Base-by-base conservation (phyloP, 2,329 filamentous ascomycete genomes). In the Fusarium tanahbumbuense region DNA sequence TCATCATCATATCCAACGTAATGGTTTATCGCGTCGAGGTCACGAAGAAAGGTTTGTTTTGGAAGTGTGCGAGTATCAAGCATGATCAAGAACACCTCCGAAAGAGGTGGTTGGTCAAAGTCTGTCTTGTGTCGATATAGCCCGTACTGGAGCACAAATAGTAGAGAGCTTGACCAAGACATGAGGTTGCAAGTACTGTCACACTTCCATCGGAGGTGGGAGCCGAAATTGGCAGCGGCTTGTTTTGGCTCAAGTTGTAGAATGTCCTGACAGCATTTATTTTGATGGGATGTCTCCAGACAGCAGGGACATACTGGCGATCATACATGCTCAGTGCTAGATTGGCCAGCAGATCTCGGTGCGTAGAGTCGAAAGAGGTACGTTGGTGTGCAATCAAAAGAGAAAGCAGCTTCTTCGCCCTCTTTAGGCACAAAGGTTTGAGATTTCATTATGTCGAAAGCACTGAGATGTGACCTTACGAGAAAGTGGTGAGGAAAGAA, bases 31-130 rank as follows among this genome's bases (percentile, higher is more conserved):
- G 52, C 54, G 12, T 56, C 54, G 0, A 49, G 2, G 7, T 59
- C 56, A 1, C 56, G 56, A 12, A 56, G 50, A 5, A 56, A 60
- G 1, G 25, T 40, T 6, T 18, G 9, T 2, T 28, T 5, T 1
- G 30, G 41, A 7, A 40, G 20, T 1, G 40, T 1, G 0, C 25
- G 50, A 1, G 50, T 60, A 5, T 56, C 41, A 8, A 60, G 30
- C 41, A 56, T 56, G 13, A 41, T 56, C 0, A 59, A 1, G 0
- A 4, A 4, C 3, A n/a, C 18, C 1, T 58, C 2, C 1, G 32
- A 13, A 2, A 40, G 9, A 2, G 15, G 0, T 5, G 53, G 53
- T 0, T 18, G 15, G 0, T 10, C 5, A 4, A 5, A 0, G 1
- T 25, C 34, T 6, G 0, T 22, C 22, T 28, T 3, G 8, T 22